Evolutionary conservation across 2,329 filamentous ascomycete genomes (phyloP).

Genomic region (Curvularia hawaiiensis): DNA sequence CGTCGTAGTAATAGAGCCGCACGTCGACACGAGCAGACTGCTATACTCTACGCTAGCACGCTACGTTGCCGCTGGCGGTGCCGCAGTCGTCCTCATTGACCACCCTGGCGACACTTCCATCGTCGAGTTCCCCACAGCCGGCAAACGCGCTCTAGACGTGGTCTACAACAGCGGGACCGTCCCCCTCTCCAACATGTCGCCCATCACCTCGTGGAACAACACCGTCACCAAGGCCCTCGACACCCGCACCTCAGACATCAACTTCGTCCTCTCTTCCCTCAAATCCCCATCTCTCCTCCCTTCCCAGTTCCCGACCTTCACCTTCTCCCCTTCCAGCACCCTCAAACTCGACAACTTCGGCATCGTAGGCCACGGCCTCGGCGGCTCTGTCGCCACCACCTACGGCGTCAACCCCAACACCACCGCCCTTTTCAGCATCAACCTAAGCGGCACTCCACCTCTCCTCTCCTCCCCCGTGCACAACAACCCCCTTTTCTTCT

Average conservation of each 20-base stretch:
- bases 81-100: slow-evolving; percentile 56
- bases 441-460: slow-evolving; percentile 31
- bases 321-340: slow-evolving; percentile 10
- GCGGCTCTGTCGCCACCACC: slow-evolving; percentile 32
- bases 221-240: slow-evolving; percentile 20
- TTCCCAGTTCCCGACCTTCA: slow-evolving; percentile 17
- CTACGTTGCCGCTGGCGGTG: slow-evolving; percentile 55
- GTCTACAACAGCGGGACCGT: slow-evolving; percentile 33
- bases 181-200: slow-evolving; percentile 20
- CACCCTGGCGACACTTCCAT: slow-evolving; percentile 55
- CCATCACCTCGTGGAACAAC: slow-evolving; percentile 23
- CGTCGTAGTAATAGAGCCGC: slow-evolving; percentile 54
- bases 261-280: slow-evolving; percentile 25
- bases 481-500: slow-evolving; percentile 28
- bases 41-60: slow-evolving; percentile 53
- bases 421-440: slow-evolving; percentile 25
- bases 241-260: slow-evolving; percentile 25
- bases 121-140: slow-evolving; percentile 48
- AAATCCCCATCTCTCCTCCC: slow-evolving; percentile 1
- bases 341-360: slow-evolving; percentile 17
- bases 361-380: slow-evolving; percentile 39
- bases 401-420: slow-evolving; percentile 5
- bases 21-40: slow-evolving; percentile 51
- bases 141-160: slow-evolving; percentile 15
- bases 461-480: slow-evolving; percentile 8